Percentiles rank a stretch among this genome's conserved stretches.
Conservation (phyloP, 2,329 filamentous ascomycete genomes). For the Arthrinium puccinioides region DNA sequence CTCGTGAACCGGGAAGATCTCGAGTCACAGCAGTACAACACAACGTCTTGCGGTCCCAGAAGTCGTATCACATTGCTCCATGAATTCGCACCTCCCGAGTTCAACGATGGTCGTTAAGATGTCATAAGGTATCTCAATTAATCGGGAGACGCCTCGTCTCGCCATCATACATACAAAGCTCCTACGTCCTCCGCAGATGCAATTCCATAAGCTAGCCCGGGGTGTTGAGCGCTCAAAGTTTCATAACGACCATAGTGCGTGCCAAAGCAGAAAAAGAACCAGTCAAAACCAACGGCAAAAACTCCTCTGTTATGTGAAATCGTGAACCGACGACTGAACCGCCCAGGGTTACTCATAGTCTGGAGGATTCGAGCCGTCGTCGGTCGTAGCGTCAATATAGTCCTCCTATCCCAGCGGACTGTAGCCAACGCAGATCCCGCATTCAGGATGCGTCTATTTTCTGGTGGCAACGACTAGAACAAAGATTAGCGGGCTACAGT, state of each 20-base stretch:
- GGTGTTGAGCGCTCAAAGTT: slow-evolving; percentile 14
- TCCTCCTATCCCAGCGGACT: slow-evolving; percentile 14
- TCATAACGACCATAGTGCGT: slow-evolving; percentile 18
- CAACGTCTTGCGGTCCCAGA: too few relatives aligned
- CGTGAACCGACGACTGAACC: slow-evolving; percentile 19
- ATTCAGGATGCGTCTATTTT: slow-evolving; percentile 11
- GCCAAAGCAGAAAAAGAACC: slow-evolving; percentile 24
- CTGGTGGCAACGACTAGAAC: slow-evolving; percentile 35
- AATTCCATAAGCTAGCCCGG: slow-evolving; percentile 8
- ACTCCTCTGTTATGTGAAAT: slow-evolving; percentile 23
- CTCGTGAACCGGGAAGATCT: too few relatives aligned
- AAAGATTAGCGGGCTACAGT: background rate
- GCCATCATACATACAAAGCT: slow-evolving; percentile 37
- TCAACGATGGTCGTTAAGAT: too few relatives aligned
- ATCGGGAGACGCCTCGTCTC: slow-evolving; percentile 37
- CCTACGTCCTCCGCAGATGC: slow-evolving; percentile 15
- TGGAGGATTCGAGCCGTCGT: slow-evolving; percentile 24
- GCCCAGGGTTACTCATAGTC: slow-evolving; percentile 23
- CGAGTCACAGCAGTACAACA: too few relatives aligned
- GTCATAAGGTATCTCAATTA: slow-evolving; percentile 33
- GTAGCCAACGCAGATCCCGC: slow-evolving; percentile 13
- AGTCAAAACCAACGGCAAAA: slow-evolving; percentile 24
- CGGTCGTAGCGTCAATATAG: slow-evolving; percentile 8
- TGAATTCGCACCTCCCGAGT: too few relatives aligned
- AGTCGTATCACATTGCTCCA: too few relatives aligned